phyloP scores from a whole-genome alignment of 2,329 filamentous ascomycete genomes.

The Aureobasidium musti region DNA sequence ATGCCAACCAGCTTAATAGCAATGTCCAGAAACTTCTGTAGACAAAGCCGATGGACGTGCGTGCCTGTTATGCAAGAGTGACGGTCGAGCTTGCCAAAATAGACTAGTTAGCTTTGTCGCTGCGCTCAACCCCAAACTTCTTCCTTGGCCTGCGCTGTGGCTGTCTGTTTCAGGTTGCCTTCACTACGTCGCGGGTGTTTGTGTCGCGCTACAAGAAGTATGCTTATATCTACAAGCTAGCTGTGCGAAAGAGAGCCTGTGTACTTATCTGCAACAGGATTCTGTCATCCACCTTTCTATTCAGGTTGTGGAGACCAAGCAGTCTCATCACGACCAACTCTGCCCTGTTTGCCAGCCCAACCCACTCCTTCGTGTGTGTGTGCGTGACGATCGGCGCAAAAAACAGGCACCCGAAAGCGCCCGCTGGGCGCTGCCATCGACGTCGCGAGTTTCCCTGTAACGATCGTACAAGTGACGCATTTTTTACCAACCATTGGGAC shows the following conservation, averaged over 20 bases:
- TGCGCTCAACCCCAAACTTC: constrained; percentile 2
- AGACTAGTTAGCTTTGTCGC: constrained; percentile 16
- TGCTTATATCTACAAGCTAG: neutral
- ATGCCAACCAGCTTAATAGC: constrained; percentile 19
- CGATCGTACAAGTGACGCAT: constrained; percentile 27
- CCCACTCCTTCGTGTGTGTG: constrained; percentile 14
- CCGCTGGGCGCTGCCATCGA: constrained; percentile 12
- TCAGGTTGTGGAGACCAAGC: neutral
- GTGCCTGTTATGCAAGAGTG: constrained; percentile 28
- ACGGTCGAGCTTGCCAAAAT: constrained; percentile 26
- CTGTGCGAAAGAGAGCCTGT: neutral
- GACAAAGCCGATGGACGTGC: constrained; percentile 22
- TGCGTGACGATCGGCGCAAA: constrained; percentile 17
- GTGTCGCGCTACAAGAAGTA: neutral
- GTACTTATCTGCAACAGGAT: neutral
- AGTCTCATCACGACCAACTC: constrained; percentile 11
- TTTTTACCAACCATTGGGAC: constrained; percentile 8
- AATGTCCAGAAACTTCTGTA: constrained; percentile 28
- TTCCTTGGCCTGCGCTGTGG: neutral
- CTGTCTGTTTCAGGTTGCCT: constrained; percentile 21
- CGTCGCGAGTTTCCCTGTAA: constrained; percentile 1
- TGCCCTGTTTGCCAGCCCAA: constrained; percentile 22
- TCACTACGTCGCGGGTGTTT: neutral
- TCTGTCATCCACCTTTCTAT: neutral
- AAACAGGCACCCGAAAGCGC: constrained; percentile 22